phyloP scores from a whole-genome alignment of 116 monocot species.

The Cymodocea nodosa region DNA sequence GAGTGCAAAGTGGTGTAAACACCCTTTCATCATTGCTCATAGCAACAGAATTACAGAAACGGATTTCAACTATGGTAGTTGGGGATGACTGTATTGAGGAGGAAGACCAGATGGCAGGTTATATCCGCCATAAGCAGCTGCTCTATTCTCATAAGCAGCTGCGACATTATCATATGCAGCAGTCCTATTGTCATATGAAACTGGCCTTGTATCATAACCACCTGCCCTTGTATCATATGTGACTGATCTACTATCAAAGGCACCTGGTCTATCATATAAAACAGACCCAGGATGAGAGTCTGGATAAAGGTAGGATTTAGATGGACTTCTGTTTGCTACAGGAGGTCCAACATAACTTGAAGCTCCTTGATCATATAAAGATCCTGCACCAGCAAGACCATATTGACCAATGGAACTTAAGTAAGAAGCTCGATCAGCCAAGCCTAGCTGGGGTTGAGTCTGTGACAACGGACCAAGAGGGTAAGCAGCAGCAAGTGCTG shows the following conservation, averaged over 20 bases:
- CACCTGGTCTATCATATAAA: constrained; percentile 12
- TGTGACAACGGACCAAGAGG: constrained; percentile 5
- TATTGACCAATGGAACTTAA: constrained; percentile 26
- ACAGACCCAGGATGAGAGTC: constrained; percentile 17
- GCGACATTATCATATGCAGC: constrained; percentile 5
- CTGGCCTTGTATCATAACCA: constrained; percentile 2
- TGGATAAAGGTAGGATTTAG: constrained; percentile 19
- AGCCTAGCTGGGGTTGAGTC: constrained; percentile 10
- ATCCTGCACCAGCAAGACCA: constrained; percentile 13
- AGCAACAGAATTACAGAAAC: no score
- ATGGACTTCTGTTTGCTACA: constrained; percentile 16
- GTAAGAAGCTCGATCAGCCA: constrained; percentile 23
- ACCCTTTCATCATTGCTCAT: no score
- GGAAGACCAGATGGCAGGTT: constrained; percentile 6
- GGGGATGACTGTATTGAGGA: constrained; percentile 6
- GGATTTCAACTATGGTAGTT: background rate
- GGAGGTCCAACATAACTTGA: constrained; percentile 10
- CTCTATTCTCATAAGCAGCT: constrained; percentile 3
- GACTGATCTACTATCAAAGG: constrained; percentile 8
- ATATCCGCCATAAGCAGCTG: constrained; percentile 4
- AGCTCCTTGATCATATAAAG: constrained; percentile 18
- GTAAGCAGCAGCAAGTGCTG: constrained; percentile 10
- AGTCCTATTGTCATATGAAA: constrained; percentile 9
- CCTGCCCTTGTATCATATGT: background rate
- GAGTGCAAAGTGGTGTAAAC: no score